Evolutionary conservation across 805 yeast species (phyloP).

Genomic region (Metschnikowia henanensis): DNA sequence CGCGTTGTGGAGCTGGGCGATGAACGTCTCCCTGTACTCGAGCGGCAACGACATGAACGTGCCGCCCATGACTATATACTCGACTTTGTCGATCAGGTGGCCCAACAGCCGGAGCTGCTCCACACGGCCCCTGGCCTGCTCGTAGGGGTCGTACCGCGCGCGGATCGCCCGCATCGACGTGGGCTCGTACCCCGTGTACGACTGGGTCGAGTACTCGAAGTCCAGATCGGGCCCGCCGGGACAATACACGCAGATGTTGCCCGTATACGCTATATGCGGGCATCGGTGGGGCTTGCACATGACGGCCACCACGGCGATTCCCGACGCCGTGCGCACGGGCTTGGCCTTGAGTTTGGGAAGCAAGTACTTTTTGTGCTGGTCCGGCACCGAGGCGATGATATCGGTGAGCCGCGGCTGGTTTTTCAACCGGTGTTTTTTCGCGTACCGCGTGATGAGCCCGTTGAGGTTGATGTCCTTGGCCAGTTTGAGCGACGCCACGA

Average conservation of each 20-base stretch:
- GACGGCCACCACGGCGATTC: slow-evolving; percentile 98
- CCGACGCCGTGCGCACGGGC: slow-evolving; percentile 97
- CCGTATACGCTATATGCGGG: slow-evolving; percentile 98
- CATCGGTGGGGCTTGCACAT: slow-evolving; percentile 99
- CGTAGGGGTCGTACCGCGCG: slow-evolving; percentile 97
- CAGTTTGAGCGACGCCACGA: slow-evolving; percentile 72
- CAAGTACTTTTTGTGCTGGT: slow-evolving; percentile 87
- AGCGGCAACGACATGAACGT: slow-evolving; percentile 94
- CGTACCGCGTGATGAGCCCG: slow-evolving; percentile 79
- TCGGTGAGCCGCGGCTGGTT: slow-evolving; percentile 95
- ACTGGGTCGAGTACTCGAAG: slow-evolving; percentile 96
- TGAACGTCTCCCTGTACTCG: slow-evolving; percentile 87
- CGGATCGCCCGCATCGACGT: slow-evolving; percentile 99
- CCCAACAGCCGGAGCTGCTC: slow-evolving; percentile 95
- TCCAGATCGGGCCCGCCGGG: slow-evolving; percentile 99
- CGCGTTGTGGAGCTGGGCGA: slow-evolving; percentile 90
- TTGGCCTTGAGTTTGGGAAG: slow-evolving; percentile 96
- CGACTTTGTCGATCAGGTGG: slow-evolving; percentile 96
- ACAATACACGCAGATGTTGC: slow-evolving; percentile 97
- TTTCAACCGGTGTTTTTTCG: slow-evolving; percentile 88
- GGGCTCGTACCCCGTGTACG: slow-evolving; percentile 98
- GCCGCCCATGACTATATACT: slow-evolving; percentile 98
- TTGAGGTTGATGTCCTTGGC: slow-evolving; percentile 84
- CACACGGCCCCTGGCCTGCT: slow-evolving; percentile 96
- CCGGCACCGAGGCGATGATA: slow-evolving; percentile 93